These are phyloP conservation scores for Tuber borchii DNA, from an alignment of 495 filamentous ascomycete species.

Conservation along the genomic window DNA sequence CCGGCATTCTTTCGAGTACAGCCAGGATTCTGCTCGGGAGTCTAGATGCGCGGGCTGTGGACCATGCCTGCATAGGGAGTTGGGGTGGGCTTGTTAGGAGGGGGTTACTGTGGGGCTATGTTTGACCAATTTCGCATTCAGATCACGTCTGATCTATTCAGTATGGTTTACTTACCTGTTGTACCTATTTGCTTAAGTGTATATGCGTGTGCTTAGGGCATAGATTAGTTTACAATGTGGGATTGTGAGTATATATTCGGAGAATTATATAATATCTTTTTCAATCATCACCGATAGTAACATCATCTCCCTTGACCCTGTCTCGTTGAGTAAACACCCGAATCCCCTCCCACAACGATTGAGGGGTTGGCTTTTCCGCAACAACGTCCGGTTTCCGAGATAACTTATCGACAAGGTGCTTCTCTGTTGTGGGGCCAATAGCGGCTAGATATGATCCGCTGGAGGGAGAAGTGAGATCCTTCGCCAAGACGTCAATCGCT, in stretches of 20 bases:
- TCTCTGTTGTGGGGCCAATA: constrained; percentile 89
- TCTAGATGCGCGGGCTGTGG: constrained; percentile 7
- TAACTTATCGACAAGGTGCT: constrained; percentile 61
- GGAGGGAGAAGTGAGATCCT: constrained; percentile 32
- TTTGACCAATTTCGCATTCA: constrained; percentile 6
- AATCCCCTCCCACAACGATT: constrained; percentile 70
- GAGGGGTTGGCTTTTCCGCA: constrained; percentile 71
- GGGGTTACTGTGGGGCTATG: constrained; percentile 12
- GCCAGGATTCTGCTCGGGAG: background rate
- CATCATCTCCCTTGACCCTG: background rate
- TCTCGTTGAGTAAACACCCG: constrained; percentile 47
- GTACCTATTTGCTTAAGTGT: background rate
- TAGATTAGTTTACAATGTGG: background rate
- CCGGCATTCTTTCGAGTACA: too few relatives aligned
- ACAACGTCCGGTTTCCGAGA: constrained; percentile 73
- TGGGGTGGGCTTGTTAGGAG: constrained; percentile 17
- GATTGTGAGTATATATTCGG: background rate
- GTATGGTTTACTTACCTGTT: background rate
- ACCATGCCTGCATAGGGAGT: too few relatives aligned
- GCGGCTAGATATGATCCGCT: constrained; percentile 60
- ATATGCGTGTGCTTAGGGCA: background rate
- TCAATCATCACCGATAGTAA: background rate
- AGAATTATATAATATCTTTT: background rate
- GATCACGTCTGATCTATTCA: background rate
- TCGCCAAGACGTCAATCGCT: constrained; percentile 30